phyloP scores from a whole-genome alignment of 78 protist species.

The Tieghemostelium lacteum region DNA sequence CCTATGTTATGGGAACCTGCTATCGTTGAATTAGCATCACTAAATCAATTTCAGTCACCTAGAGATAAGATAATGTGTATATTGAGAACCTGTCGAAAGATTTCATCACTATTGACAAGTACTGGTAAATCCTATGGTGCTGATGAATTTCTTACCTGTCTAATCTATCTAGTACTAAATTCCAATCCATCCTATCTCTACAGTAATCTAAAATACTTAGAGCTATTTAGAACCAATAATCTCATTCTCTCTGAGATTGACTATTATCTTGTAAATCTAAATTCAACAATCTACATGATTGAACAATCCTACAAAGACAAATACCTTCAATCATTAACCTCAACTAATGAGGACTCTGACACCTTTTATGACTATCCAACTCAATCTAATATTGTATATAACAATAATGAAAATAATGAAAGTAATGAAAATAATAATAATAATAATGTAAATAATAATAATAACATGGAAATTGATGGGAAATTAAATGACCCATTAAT shows the following conservation, averaged over 20 bases:
- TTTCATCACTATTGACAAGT: conserved; percentile 14
- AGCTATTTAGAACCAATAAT: conserved; percentile 50
- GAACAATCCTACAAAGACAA: conserved; percentile 4
- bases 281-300: conserved; percentile 15
- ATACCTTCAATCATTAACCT: conserved; percentile 9
- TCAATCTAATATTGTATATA: background rate
- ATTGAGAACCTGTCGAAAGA: conserved; percentile 24
- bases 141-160: conserved; percentile 45
- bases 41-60: conserved; percentile 42
- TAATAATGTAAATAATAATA: conserved; percentile 1
- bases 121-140: conserved; percentile 56
- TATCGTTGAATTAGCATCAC: conserved; percentile 1
- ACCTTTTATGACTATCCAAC: background rate
- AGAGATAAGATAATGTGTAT: conserved; percentile 57
- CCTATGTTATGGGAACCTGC: conserved; percentile 39
- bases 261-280: conserved; percentile 43
- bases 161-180: conserved; percentile 19
- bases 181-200: conserved; percentile 51
- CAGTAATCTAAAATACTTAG: conserved; percentile 57
- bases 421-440: background rate
- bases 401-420: conserved; percentile 1
- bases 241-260: conserved; percentile 24
- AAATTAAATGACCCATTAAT: background rate
- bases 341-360: too few species aligned
- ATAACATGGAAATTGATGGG: background rate